Evolutionary conservation across 1,284 basidiomycete genomes (phyloP), one percentile per base, ranked within the genome.

Genomic region (Meripilus lineatus): DNA sequence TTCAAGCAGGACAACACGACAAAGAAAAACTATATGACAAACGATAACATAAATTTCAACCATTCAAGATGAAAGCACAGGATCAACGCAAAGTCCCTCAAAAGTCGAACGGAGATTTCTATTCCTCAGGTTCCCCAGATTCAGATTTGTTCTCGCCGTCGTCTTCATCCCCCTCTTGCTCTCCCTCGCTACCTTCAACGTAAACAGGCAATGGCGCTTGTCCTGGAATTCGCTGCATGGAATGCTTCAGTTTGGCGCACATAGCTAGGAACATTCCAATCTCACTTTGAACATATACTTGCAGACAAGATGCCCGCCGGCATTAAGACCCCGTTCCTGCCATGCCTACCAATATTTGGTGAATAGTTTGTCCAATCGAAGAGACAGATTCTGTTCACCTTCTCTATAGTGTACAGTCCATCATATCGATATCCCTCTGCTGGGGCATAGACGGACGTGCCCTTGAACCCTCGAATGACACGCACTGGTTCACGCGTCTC

Each of bases 361-460:
- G n/a, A n/a, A n/a, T 10, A 32, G 38, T 33, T 28, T 13, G 10
- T 40, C 23, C n/a, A 14, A 13, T 17, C 13, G 8, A 13, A n/a
- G 20, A 20, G 10, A 30, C 7, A 17, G 13, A 17, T 14, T 21
- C 46, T 46, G 22, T 47, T 20, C 62, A 79, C 84, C 69, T 80
- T 80, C 61, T 84, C 83, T 5, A 89, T 84, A 2, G 60, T 66
- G 57, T 93, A 93, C 22, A 93, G 68, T 1, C 90, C 90, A 53
- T 90, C 84, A 57, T 93, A 93, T 8, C 89, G 81, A 56, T 91
- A 93, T 14, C 86, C 87, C 70, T 86, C 80, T 21, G 64, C 69
- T 10, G 87, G 88, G 8, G 83, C 85, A 53, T 79, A 90, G 13
- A 64, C 64, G 0, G 84, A 86, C 15, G 64, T 58, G n/a, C 79